Percentiles rank a stretch among this genome's conserved stretches.
Conservation (phyloP, 1,284 basidiomycete genomes). For the Anthracocystis panici-leucophaei region DNA sequence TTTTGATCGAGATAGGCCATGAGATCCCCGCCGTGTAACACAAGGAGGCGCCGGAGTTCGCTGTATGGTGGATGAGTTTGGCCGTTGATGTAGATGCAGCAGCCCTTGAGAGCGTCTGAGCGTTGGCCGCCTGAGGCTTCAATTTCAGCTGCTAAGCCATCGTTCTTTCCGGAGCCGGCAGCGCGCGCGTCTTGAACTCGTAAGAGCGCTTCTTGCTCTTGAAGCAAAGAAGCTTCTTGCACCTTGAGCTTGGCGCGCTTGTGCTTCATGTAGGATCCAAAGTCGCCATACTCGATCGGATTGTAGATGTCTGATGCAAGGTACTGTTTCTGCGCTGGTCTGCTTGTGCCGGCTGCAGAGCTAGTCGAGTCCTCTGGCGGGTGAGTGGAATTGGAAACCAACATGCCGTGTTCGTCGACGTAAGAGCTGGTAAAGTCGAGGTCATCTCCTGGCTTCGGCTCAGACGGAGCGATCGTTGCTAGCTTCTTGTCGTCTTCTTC, state of each 20-base stretch:
- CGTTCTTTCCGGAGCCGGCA: not conserved
- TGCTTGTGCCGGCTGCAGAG: not conserved
- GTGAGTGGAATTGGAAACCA: not conserved
- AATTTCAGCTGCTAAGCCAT: slow-evolving; percentile 18
- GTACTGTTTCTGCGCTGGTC: slow-evolving; percentile 21
- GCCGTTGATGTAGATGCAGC: slow-evolving; percentile 79
- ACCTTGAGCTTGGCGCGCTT: slow-evolving; percentile 81
- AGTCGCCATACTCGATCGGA: slow-evolving; percentile 82
- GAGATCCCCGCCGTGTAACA: slow-evolving; percentile 84
- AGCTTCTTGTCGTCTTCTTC: slow-evolving; percentile 5
- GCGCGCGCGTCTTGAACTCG: slow-evolving; percentile 14
- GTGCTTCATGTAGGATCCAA: slow-evolving; percentile 86
- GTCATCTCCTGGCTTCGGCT: not conserved
- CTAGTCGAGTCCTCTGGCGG: not conserved
- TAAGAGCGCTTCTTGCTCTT: slow-evolving; percentile 44
- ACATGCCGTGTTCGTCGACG: slow-evolving; percentile 38
- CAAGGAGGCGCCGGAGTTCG: slow-evolving; percentile 82
- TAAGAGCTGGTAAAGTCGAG: not conserved
- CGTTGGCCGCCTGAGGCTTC: slow-evolving; percentile 26
- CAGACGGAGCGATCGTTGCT: not conserved
- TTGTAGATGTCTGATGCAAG: slow-evolving; percentile 74
- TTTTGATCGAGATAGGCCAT: slow-evolving; percentile 87
- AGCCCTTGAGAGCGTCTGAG: slow-evolving; percentile 54
- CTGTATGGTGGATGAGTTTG: slow-evolving; percentile 88
- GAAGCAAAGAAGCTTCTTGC: slow-evolving; percentile 53